Base-by-base conservation (phyloP, 1,284 basidiomycete genomes). In the Rhodotorula sp. region DNA sequence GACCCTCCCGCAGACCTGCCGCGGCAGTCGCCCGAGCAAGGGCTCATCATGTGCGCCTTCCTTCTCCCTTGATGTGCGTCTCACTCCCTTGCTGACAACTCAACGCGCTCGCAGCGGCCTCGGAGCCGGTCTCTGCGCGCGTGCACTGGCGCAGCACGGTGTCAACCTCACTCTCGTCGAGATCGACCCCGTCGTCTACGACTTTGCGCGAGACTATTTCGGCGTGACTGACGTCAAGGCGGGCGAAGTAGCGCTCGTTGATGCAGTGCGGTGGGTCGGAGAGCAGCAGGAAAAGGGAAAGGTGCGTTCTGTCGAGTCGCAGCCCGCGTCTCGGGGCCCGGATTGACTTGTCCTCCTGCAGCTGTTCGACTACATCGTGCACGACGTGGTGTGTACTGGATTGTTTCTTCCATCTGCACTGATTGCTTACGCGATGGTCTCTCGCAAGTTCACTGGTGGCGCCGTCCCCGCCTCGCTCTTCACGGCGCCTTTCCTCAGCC, bases 131-230 rank as follows among this genome's bases (percentile, higher is more conserved):
- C 88, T 91, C 64, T 88, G 90, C 4, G 89, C 91, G 0, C 86
- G 87, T 58, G 86, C 90, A 0, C 88, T 95, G 77, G 83, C 87
- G 58, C 84, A 85, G 46, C 90, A 92, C 72, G 86, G 86, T 7
- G 82, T 93, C 25, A 83, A 85, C 5, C 88, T 89, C 2, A 90
- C 91, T 1, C 85, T 91, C 58, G 85, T 91, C 63, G 94, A 97
- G 80, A 90, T 95, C 71, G 94, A 97, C 80, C 89, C 90, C 42
- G 89, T 86, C 1, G 92, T 97, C 4, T 93, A 93, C 78, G 82
- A 87, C n/a, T 92, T 90, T 46, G 91, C 93, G 12, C 84, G 85
- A 41, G 82, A 82, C 42, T 93, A 87, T 81, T 96, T 97, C 75
- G 90, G 87, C 17, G 84, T 96, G 21, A 85, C 86, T n/a, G 84